phyloP scores from a whole-genome alignment of 352 stramenopile genomes.

The Nothophytophthora sp. region DNA sequence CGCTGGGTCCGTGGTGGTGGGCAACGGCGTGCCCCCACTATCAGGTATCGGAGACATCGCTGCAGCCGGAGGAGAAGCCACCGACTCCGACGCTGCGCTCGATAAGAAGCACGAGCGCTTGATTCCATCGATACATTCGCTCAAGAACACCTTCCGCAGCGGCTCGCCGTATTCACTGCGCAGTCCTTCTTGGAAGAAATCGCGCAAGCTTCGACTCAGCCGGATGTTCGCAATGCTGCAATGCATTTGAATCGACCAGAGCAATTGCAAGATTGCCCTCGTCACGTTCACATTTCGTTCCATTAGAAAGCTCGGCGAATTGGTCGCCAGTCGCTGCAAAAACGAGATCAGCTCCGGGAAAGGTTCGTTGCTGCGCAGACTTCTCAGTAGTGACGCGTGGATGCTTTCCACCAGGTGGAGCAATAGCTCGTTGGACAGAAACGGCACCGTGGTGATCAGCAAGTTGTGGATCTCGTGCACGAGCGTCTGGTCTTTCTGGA shows the following conservation, averaged over 20 bases:
- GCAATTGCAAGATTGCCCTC: slow-evolving; percentile 62
- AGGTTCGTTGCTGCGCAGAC: slow-evolving; percentile 48
- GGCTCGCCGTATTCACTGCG: slow-evolving; percentile 70
- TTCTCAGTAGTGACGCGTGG: slow-evolving; percentile 52
- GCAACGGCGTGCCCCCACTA: slow-evolving; percentile 15
- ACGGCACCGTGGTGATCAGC: slow-evolving; percentile 74
- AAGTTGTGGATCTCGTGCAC: slow-evolving; percentile 85
- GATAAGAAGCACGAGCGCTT: slow-evolving; percentile 66
- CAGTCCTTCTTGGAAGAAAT: slow-evolving; percentile 85
- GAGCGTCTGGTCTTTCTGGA: slow-evolving; percentile 85
- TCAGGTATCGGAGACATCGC: slow-evolving; percentile 12
- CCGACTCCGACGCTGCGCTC: slow-evolving; percentile 13
- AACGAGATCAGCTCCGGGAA: slow-evolving; percentile 79
- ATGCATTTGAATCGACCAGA: slow-evolving; percentile 88
- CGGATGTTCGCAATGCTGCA: slow-evolving; percentile 58
- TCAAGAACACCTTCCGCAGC: slow-evolving; percentile 67
- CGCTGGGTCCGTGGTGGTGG: slow-evolving; percentile 11
- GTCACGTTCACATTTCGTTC: slow-evolving; percentile 65
- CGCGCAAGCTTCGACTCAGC: slow-evolving; percentile 62
- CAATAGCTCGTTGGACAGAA: slow-evolving; percentile 71
- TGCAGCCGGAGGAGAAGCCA: slow-evolving; percentile 12
- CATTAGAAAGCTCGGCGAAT: slow-evolving; percentile 71
- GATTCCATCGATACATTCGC: slow-evolving; percentile 77
- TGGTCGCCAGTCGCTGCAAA: slow-evolving; percentile 73
- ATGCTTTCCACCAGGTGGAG: slow-evolving; percentile 76